Base-by-base conservation (phyloP, 1,284 basidiomycete genomes). In the Cystobasidium sp. region DNA sequence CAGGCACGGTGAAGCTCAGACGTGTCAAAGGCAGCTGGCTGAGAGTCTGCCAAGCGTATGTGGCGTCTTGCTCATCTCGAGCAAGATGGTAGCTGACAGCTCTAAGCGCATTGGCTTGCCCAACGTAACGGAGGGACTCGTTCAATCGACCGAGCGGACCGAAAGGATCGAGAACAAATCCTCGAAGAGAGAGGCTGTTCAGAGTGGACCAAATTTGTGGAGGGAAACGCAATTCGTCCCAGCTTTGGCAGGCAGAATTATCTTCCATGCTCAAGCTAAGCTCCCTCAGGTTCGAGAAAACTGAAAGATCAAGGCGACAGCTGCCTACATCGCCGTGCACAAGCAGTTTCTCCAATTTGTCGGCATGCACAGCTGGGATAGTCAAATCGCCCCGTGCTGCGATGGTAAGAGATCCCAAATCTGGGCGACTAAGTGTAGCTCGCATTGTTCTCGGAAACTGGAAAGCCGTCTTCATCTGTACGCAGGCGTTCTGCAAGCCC, bases 11-110 rank as follows among this genome's bases (percentile, higher is more conserved):
- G 37, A 66, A 66, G 43, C 49, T 43, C n/a, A 66, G 24, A 16
- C 39, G 39, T 37, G 31, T 51, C 31, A 66, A 37, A 14, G 47
- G 22, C 14, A 20, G 18, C 31, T 53, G 47, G 10, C 44, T 43
- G 64, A 66, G 22, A n/a, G 39, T 20, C 39, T 53, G 49, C 64
- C 39, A 47, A 16, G 64, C 64, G 18, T 52, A 53, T 6, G 49
- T 66, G 3, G 64, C 64, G n/a, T 66, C 64, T 53, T 53, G 64
- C 64, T 66, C 64, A 47, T 66, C 49, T 18, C 31, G 7, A 8
- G 64, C 64, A 8, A 66, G 41, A 31, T 66, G 64, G 14, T 52
- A 66, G 20, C 24, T 52, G 41, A 66, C 5, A 18, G 16, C n/a
- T 53, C 39, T 22, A 7, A 66, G 43, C 3, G 49, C 64, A 22